Percentiles rank a stretch among this genome's conserved stretches.
Conservation (phyloP, 1,139 yeast genomes). For the Diutina ranongensis region DNA sequence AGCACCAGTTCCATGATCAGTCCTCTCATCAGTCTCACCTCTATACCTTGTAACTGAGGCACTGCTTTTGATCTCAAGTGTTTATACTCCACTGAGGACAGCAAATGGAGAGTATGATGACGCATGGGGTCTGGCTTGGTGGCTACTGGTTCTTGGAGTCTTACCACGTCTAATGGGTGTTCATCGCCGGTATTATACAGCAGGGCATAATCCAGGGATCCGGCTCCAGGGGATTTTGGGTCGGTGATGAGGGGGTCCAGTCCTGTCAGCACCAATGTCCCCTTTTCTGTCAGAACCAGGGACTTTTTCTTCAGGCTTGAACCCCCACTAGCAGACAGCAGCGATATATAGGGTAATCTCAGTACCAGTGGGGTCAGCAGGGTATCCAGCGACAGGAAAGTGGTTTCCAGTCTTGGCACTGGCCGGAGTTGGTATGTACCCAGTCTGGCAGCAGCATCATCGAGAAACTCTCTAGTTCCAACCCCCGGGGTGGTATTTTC, state of each 20-base stretch:
- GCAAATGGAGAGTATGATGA: not conserved
- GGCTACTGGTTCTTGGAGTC: not conserved
- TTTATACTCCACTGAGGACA: conserved; percentile 5
- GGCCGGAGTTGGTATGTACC: not conserved
- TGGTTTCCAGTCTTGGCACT: conserved; percentile 5
- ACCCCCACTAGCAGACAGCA: not conserved
- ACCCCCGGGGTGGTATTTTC: no score
- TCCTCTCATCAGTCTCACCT: conserved; percentile 2
- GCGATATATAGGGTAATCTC: not conserved
- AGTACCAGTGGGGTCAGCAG: not conserved
- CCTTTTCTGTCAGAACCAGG: not conserved
- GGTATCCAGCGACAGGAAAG: not conserved
- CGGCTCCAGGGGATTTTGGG: not conserved
- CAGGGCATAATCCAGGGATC: not conserved
- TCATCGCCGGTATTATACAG: conserved; percentile 3
- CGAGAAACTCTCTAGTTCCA: not conserved
- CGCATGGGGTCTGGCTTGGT: no score
- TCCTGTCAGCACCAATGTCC: conserved; percentile 1
- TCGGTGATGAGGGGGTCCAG: not conserved
- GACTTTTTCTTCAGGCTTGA: not conserved
- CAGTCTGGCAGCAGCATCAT: conserved; percentile 3
- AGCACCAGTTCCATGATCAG: conserved; percentile 1
- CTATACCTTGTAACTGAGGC: not conserved
- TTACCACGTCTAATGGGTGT: not conserved
- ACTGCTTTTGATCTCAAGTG: not conserved